Evolutionary conservation across 176 grass and related monocot genomes (phyloP).

Genomic region (Ananas comosus): DNA sequence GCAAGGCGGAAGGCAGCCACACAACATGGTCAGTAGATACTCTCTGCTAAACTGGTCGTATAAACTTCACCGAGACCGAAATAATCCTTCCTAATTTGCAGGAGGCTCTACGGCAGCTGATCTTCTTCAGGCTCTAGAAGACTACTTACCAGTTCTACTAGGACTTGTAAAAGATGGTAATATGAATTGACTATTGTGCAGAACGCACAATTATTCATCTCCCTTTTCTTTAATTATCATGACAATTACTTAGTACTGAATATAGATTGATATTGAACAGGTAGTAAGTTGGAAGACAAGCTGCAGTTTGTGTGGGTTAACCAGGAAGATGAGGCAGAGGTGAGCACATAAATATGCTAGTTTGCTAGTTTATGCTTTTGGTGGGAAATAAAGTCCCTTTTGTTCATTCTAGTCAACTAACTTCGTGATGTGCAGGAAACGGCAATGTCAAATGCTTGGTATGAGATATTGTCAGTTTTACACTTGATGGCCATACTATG

Average conservation of each 20-base stretch:
- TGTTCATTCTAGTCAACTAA: neutral
- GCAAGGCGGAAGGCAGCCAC: slow-evolving; percentile 8
- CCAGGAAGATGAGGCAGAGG: slow-evolving; percentile 19
- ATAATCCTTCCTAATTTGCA: neutral
- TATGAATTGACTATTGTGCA: neutral
- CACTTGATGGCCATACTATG: slow-evolving; percentile 27
- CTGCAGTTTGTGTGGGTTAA: slow-evolving; percentile 21
- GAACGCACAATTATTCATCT: neutral
- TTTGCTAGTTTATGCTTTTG: neutral
- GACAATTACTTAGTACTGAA: neutral
- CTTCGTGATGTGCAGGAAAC: slow-evolving; percentile 12
- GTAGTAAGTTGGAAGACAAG: slow-evolving; percentile 6
- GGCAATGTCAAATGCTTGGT: slow-evolving; percentile 21
- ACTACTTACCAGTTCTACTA: slow-evolving; percentile 21
- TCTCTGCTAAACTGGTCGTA: neutral
- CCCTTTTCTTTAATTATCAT: slow-evolving; percentile 10
- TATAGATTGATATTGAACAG: slow-evolving; percentile 19
- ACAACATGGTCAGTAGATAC: slow-evolving; percentile 11
- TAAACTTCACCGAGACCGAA: neutral
- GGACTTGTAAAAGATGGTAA: slow-evolving; percentile 27
- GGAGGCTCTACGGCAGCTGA: slow-evolving; percentile 21
- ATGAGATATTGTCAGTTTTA: slow-evolving; percentile 25
- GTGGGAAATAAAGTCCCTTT: neutral
- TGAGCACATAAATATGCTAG: neutral
- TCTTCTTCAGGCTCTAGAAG: slow-evolving; percentile 21